Evolutionary conservation across 768 basidiomycete genomes (phyloP).

Genomic region (Trametes cingulata): DNA sequence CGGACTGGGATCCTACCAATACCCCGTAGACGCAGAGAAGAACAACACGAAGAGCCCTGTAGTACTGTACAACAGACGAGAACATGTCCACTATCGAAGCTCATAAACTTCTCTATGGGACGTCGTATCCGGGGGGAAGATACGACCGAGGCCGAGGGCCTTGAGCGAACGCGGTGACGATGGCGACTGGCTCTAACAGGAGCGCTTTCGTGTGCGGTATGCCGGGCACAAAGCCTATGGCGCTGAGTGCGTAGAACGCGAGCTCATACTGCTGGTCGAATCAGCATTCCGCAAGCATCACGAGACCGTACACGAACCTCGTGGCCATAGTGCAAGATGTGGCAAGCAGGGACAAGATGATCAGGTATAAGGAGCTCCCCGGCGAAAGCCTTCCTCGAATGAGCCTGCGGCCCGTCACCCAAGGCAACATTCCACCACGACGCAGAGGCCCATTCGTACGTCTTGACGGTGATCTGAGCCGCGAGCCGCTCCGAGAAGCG

Average conservation of each 20-base stretch:
- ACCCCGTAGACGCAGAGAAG: conserved; percentile 17
- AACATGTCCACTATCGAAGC: too few species aligned
- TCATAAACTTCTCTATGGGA: too few species aligned
- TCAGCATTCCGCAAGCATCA: neutral
- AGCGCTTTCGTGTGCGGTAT: conserved; percentile 2
- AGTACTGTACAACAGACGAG: too few species aligned
- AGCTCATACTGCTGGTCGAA: conserved; percentile 18
- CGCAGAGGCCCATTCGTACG: conserved; percentile 13
- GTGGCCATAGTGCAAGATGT: conserved; percentile 22
- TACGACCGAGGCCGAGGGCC: conserved; percentile 14
- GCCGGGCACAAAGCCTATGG: conserved; percentile 20
- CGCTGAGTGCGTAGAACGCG: conserved; percentile 17
- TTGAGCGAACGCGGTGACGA: conserved; percentile 24
- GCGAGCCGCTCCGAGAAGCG: conserved; percentile 9
- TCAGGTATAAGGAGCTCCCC: conserved; percentile 24
- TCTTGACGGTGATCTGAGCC: neutral
- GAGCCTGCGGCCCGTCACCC: neutral
- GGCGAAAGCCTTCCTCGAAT: conserved; percentile 5
- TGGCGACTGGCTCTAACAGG: conserved; percentile 16
- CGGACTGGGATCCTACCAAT: conserved; percentile 32
- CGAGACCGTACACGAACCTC: conserved; percentile 11
- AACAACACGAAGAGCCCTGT: too few species aligned
- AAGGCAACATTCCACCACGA: conserved; percentile 14
- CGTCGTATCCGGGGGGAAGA: conserved; percentile 8
- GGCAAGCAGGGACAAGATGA: conserved; percentile 20